A percentile compares a stretch with the other conserved stretches of the same genome.
These are phyloP conservation scores for Coniochaeta sp. DNA, from an alignment of 2,329 filamentous ascomycete genomes.

Conservation along the genomic window DNA sequence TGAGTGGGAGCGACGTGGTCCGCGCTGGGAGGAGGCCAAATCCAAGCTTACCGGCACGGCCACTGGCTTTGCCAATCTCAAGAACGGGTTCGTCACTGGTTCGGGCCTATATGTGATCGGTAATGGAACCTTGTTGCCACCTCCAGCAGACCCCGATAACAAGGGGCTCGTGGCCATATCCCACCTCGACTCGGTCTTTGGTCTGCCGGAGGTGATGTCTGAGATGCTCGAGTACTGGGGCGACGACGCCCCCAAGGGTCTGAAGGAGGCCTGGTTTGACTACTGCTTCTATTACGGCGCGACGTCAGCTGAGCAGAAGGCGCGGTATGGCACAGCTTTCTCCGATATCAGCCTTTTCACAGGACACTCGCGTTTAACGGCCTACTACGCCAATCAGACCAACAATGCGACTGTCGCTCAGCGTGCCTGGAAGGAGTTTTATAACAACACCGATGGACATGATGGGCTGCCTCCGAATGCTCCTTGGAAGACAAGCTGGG, in stretches of 20 bases:
- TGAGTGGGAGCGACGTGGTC: slow-evolving; percentile 50
- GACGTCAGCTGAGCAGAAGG: slow-evolving; percentile 36
- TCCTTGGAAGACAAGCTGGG: slow-evolving; percentile 52
- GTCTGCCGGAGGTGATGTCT: slow-evolving; percentile 42
- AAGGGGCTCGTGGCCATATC: slow-evolving; percentile 41
- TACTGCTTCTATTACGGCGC: slow-evolving; percentile 53
- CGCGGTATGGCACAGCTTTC: slow-evolving; percentile 43
- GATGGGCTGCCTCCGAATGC: slow-evolving; percentile 22
- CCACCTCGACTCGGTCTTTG: slow-evolving; percentile 44
- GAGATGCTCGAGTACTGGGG: slow-evolving; percentile 44
- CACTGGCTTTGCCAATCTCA: slow-evolving; percentile 43
- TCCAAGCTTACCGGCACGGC: slow-evolving; percentile 33
- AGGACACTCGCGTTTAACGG: slow-evolving; percentile 50
- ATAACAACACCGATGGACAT: slow-evolving; percentile 43
- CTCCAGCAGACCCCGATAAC: slow-evolving; percentile 44
- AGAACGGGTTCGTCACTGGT: slow-evolving; percentile 52
- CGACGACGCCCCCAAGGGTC: slow-evolving; percentile 35
- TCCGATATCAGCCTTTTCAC: slow-evolving; percentile 40
- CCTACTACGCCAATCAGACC: slow-evolving; percentile 37
- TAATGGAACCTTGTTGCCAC: slow-evolving; percentile 40
- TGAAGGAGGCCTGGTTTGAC: slow-evolving; percentile 48
- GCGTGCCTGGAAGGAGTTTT: slow-evolving; percentile 44
- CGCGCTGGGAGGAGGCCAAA: slow-evolving; percentile 34
- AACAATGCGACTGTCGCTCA: slow-evolving; percentile 38
- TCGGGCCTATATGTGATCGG: slow-evolving; percentile 41